Evolutionary conservation across 306 rosid genomes (phyloP).

Genomic region (Lotus japonicus): DNA sequence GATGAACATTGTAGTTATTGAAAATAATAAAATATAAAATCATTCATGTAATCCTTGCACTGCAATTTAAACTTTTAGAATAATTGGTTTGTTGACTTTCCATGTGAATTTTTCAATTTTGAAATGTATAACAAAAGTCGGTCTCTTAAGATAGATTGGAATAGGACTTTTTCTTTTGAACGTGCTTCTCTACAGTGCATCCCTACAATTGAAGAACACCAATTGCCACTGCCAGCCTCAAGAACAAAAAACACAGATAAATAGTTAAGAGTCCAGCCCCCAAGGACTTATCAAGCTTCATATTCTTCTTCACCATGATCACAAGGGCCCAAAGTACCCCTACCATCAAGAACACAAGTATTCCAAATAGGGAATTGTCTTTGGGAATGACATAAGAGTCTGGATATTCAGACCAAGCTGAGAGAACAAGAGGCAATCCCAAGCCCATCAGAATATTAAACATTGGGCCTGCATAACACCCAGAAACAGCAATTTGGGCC

Average conservation of each 20-base stretch:
- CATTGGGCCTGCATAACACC: conserved; percentile 25
- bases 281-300: conserved; percentile 15
- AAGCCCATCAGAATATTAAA: conserved; percentile 25
- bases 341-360: conserved; percentile 15
- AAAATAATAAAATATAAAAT: no score
- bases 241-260: conserved; percentile 13
- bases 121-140: background rate
- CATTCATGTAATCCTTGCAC: no score
- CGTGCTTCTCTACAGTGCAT: background rate
- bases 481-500: conserved; percentile 23
- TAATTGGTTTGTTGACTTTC: no score
- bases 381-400: conserved; percentile 21
- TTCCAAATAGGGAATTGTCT: conserved; percentile 14
- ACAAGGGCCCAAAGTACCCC: conserved; percentile 24
- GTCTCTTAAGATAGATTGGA: background rate
- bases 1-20: no score
- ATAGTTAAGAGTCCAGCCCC: conserved; percentile 23
- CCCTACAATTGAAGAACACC: conserved; percentile 8
- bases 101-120: background rate
- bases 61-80: no score
- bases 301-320: conserved; percentile 8
- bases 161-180: background rate
- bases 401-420: conserved; percentile 25
- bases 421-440: conserved; percentile 26
- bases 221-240: conserved; percentile 12